Evolutionary conservation across 148 eudicot genomes (phyloP).

Genomic region (Diospyros lotus): DNA sequence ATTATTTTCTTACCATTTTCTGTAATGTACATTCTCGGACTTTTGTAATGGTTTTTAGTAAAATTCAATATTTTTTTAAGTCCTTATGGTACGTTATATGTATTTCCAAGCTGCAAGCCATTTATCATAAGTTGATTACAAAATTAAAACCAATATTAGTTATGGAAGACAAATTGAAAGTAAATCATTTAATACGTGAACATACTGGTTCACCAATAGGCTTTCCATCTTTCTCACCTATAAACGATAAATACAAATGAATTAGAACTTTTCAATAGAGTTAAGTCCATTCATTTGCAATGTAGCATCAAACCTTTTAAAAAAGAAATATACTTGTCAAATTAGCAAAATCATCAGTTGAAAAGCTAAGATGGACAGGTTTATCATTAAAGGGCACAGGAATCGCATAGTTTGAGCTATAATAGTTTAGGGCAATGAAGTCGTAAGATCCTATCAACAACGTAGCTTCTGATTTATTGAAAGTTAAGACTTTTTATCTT

Average conservation of each 20-base stretch:
- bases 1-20: constrained; percentile 12
- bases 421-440: constrained; percentile 1
- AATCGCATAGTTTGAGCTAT: not conserved
- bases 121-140: not conserved
- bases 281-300: not conserved
- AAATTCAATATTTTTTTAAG: constrained; percentile 5
- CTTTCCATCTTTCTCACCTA: not conserved
- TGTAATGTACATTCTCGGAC: constrained; percentile 17
- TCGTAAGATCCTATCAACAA: not conserved
- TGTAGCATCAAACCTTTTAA: not conserved
- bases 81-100: not conserved
- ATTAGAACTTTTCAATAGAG: not conserved
- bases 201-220: not conserved
- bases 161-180: not conserved
- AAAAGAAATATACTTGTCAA: not conserved
- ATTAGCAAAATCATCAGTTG: not conserved
- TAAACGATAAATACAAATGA: not conserved
- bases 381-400: not conserved
- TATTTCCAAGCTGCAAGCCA: not conserved
- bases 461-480: not conserved
- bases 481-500: not conserved
- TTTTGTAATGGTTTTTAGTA: constrained; percentile 17
- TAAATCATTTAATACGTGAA: not conserved
- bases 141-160: not conserved
- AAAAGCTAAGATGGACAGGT: not conserved